Percentiles rank a stretch among this genome's conserved stretches.
Conservation (phyloP, 352 stramenopile genomes). For the Pythium diclinum region DNA sequence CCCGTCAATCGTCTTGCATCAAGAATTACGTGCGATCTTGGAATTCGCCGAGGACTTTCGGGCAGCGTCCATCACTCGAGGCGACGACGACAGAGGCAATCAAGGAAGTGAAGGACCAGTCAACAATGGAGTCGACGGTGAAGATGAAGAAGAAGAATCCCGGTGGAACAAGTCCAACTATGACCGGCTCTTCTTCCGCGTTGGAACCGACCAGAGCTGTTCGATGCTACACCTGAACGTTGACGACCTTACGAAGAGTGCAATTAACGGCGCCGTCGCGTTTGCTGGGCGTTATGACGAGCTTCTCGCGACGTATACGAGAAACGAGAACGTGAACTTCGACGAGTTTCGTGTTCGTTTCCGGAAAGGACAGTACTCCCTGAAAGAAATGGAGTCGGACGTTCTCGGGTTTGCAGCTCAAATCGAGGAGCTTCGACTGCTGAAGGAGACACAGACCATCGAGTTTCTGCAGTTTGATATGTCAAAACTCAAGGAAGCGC, state of each 20-base stretch:
- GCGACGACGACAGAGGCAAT: not conserved
- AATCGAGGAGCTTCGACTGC: conserved; percentile 27
- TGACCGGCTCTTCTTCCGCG: conserved; percentile 33
- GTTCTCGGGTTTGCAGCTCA: conserved; percentile 37
- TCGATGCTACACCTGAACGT: conserved; percentile 37
- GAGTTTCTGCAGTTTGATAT: conserved; percentile 52
- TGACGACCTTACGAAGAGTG: conserved; percentile 36
- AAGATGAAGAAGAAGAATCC: conserved; percentile 10
- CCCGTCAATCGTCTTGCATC: conserved; percentile 33
- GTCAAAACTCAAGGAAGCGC: conserved; percentile 30
- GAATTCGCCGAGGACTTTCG: conserved; percentile 51
- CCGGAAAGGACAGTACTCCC: conserved; percentile 39
- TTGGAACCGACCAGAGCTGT: conserved; percentile 36
- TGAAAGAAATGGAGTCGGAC: conserved; percentile 41
- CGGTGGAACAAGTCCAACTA: conserved; percentile 26
- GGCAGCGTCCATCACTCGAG: conserved; percentile 23
- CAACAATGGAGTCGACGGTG: not conserved
- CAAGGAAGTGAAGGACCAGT: not conserved
- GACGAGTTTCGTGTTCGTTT: conserved; percentile 42
- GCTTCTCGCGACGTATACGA: conserved; percentile 32
- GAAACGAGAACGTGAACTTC: conserved; percentile 52
- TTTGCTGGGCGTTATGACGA: conserved; percentile 37
- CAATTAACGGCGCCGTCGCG: conserved; percentile 18
- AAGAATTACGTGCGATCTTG: conserved; percentile 42
- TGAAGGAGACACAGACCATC: conserved; percentile 21